Conservation (phyloP, 805 yeast species). For the Wickerhamomyces chaumierensis region DNA sequence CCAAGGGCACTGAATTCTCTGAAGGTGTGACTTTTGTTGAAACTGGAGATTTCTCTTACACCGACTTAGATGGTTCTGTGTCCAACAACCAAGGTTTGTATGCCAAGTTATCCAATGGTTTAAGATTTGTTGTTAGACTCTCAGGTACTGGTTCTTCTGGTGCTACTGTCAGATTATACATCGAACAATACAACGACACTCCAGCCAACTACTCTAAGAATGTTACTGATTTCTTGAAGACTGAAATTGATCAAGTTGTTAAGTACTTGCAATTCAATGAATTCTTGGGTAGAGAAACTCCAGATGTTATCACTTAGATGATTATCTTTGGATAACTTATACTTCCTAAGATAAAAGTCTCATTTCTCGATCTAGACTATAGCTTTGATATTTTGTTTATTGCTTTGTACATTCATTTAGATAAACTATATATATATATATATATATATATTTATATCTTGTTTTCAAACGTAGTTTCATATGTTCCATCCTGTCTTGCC, state of each 20-base stretch:
- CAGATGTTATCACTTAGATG: constrained; percentile 71
- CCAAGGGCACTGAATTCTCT: constrained; percentile 41
- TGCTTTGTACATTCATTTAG: no score
- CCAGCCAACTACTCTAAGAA: constrained; percentile 30
- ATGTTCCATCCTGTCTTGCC: no score
- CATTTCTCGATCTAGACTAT: no score
- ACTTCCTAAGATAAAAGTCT: no score
- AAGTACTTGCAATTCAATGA: constrained; percentile 61
- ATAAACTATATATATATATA: no score
- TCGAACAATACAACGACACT: constrained; percentile 73
- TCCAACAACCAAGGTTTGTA: constrained; percentile 81
- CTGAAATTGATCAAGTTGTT: constrained; percentile 53
- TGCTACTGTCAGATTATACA: constrained; percentile 87
- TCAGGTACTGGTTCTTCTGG: constrained; percentile 98
- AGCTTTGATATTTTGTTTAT: no score
- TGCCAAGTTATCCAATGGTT: constrained; percentile 70
- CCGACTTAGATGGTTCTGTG: constrained; percentile 89
- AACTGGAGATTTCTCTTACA: constrained; percentile 83
- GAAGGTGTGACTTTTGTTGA: constrained; percentile 45
- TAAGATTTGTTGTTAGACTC: constrained; percentile 78
- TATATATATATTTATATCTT: no score
- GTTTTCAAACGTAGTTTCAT: no score
- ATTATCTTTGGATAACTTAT: no score
- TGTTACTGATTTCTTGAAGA: constrained; percentile 59
- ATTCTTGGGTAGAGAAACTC: constrained; percentile 69